Conservation (phyloP, 176 grass and related monocot genomes). For the Aegilops longissima region DNA sequence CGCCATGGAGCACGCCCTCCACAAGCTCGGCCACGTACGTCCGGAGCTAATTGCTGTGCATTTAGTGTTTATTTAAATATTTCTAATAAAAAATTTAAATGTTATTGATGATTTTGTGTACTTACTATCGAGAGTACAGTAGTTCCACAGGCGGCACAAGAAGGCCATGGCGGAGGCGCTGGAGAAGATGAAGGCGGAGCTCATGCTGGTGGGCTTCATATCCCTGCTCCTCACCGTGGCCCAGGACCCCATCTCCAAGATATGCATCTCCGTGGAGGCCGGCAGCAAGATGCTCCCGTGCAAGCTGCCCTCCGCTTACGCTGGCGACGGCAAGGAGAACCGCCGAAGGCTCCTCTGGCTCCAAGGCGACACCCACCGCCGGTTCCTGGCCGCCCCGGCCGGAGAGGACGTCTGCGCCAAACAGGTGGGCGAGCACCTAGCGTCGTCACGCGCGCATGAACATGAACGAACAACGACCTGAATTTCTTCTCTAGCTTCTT, state of each 20-base stretch:
- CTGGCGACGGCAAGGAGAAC: neutral
- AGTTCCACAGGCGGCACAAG: slow-evolving; percentile 71
- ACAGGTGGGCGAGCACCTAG: slow-evolving; percentile 11
- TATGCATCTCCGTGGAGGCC: slow-evolving; percentile 53
- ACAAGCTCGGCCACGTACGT: slow-evolving; percentile 63
- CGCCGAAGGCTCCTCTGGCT: neutral
- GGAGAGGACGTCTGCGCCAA: neutral
- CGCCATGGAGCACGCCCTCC: slow-evolving; percentile 65
- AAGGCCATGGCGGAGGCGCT: slow-evolving; percentile 78
- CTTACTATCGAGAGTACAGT: slow-evolving; percentile 33
- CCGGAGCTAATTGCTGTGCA: too few relatives aligned
- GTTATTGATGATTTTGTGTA: too few relatives aligned
- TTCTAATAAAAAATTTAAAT: too few relatives aligned
- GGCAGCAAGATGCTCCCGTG: slow-evolving; percentile 72
- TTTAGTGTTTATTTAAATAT: too few relatives aligned
- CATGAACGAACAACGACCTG: neutral
- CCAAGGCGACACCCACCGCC: neutral
- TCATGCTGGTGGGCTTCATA: slow-evolving; percentile 88
- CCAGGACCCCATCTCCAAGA: slow-evolving; percentile 48
- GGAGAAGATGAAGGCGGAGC: slow-evolving; percentile 93
- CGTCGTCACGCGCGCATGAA: neutral
- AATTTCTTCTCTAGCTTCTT: neutral
- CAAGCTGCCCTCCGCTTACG: slow-evolving; percentile 13
- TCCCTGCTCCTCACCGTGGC: slow-evolving; percentile 75
- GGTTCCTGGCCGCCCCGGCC: neutral